Percentiles rank a stretch among this genome's conserved stretches.
These are phyloP conservation scores for Globisporangium ultimum DNA, from an alignment of 352 stramenopile species.

Conservation along the genomic window DNA sequence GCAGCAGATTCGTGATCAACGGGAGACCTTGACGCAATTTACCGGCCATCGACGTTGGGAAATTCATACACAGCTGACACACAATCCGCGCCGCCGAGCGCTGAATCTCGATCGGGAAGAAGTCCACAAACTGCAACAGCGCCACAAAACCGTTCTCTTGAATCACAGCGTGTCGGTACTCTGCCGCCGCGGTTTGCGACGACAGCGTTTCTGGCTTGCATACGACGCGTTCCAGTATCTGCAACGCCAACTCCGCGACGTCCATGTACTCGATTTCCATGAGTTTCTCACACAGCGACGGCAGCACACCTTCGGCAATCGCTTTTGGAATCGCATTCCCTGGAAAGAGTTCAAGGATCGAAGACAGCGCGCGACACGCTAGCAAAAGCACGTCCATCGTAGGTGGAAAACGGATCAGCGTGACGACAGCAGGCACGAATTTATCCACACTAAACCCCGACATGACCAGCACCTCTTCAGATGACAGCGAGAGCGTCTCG, in stretches of 20 bases:
- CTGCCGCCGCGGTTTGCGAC: constrained; percentile 11
- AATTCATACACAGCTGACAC: constrained; percentile 44
- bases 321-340: constrained; percentile 36
- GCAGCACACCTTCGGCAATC: constrained; percentile 41
- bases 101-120: constrained; percentile 76
- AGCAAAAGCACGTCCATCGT: constrained; percentile 69
- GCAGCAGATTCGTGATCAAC: constrained; percentile 42
- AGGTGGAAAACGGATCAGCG: constrained; percentile 33
- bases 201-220: constrained; percentile 18
- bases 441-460: constrained; percentile 61
- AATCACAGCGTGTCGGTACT: constrained; percentile 44
- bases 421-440: constrained; percentile 44
- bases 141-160: constrained; percentile 62
- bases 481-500: constrained; percentile 68
- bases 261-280: constrained; percentile 85
- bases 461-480: constrained; percentile 60
- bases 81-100: constrained; percentile 55
- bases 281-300: constrained; percentile 63
- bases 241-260: constrained; percentile 63
- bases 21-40: constrained; percentile 39
- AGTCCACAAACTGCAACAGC: constrained; percentile 77
- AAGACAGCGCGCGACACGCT: constrained; percentile 45
- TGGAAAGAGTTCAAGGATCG: constrained; percentile 57
- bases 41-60: constrained; percentile 19
- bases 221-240: constrained; percentile 64